Base-by-base conservation (phyloP, 768 basidiomycete species). In the Daedalea quercina region DNA sequence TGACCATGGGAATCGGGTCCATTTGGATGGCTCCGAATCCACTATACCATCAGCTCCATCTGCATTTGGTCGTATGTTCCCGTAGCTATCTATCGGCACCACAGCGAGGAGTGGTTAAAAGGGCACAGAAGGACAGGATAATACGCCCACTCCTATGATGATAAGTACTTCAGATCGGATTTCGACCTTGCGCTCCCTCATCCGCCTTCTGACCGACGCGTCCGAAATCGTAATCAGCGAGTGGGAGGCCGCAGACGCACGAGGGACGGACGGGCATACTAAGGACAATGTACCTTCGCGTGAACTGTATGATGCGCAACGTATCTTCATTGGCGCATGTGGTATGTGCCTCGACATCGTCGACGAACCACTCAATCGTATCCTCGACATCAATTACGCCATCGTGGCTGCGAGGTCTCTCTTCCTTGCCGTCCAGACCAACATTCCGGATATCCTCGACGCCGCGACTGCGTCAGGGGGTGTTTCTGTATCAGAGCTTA, bases 161-260 rank as follows among this genome's bases (percentile, higher is more conserved):
- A 31, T 31, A 11, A 6, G 6, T 11, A 6, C 28, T 11, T 31
- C 28, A 4, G 28, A 31, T 31, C 28, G 28, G 28, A 11, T 31
- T 4, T 4, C 28, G 47, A 44, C 11, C 4, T 24, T 53, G 19
- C 44, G 52, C 22, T 22, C 52, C 11, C 22, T 47, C 12, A 22
- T 53, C 34, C 44, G 45, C 19, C 15, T 53, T 4, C 34, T 53
- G 11, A 25, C 34, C 31, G 52, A 47, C 11, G 52, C 52, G 2
- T 46, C 52, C 1, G 52, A 53, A 33, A 45, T 47, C 12, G 52
- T 47, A 13, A 53, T 53, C 44, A 47, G 41, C 2, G 52, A 53
- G 17, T 53, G 52, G 52, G 45, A 47, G 45, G 34, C 28, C 22
- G 44, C 47, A 40, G 45, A 53, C 17, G 9, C 35, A 7, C 3